Conservation (phyloP, 1,284 basidiomycete genomes). For the Pulveroboletus sp. region DNA sequence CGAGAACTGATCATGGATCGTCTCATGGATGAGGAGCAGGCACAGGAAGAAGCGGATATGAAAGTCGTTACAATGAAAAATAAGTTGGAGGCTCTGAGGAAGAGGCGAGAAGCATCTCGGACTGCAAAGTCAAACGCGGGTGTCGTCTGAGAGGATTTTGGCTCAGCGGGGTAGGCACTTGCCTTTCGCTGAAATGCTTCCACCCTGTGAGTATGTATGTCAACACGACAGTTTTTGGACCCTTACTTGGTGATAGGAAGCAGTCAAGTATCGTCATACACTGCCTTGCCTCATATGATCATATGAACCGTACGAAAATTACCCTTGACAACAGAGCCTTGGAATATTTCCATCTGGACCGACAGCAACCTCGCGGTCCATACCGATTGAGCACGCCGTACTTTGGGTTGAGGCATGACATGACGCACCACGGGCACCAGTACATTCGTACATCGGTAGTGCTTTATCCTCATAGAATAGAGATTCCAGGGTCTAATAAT, state of each 20-base stretch:
- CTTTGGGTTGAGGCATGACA: no score
- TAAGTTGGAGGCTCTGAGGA: constrained; percentile 57
- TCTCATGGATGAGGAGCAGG: constrained; percentile 73
- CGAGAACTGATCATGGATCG: constrained; percentile 79
- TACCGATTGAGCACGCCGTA: no score
- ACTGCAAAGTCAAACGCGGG: constrained; percentile 24
- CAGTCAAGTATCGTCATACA: neutral
- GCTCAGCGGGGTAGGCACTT: neutral
- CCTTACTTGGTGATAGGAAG: neutral
- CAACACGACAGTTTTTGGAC: neutral
- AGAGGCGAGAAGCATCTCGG: constrained; percentile 46
- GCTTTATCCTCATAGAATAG: neutral
- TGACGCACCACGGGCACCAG: no score
- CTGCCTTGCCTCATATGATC: neutral
- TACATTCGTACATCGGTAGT: neutral
- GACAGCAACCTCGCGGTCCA: neutral
- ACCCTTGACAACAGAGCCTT: neutral
- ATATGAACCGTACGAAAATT: neutral
- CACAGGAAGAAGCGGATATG: constrained; percentile 81
- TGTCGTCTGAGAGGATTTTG: constrained; percentile 9
- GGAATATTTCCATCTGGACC: neutral
- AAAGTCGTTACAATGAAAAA: constrained; percentile 63
- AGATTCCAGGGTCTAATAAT: neutral
- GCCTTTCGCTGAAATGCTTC: neutral
- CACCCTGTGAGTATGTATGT: neutral